Conservation (phyloP, 163 green algal genomes). For the Scenedesmus sp. region DNA sequence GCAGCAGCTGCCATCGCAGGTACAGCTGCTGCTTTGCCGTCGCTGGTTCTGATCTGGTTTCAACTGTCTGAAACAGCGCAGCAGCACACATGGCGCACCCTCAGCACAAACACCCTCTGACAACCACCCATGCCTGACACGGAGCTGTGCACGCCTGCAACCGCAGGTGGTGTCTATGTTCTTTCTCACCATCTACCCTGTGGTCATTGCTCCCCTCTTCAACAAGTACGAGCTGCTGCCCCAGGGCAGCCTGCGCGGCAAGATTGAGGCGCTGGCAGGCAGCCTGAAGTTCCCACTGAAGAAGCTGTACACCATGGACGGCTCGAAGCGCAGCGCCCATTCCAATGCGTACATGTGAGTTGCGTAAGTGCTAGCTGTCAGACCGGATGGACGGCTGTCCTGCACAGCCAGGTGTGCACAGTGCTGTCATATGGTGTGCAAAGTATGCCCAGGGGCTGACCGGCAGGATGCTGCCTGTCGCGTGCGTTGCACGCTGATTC, state of each 20-base stretch:
- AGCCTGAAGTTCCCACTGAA: constrained; percentile 88
- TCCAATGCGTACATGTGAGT: constrained; percentile 92
- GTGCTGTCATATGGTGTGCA: neutral
- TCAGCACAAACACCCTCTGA: constrained; percentile 68
- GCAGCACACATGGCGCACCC: constrained; percentile 19
- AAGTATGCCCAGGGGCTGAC: neutral
- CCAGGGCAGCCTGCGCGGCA: constrained; percentile 65
- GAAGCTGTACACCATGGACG: constrained; percentile 89
- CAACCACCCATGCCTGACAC: neutral
- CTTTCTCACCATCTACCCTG: constrained; percentile 84
- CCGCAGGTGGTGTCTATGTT: constrained; percentile 48
- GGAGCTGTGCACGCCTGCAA: neutral
- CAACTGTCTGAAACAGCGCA: too few species aligned
- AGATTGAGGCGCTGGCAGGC: constrained; percentile 86
- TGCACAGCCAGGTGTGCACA: neutral
- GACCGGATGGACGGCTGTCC: neutral
- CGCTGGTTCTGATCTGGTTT: too few species aligned
- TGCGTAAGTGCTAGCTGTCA: neutral
- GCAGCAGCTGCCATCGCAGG: too few species aligned
- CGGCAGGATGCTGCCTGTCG: neutral
- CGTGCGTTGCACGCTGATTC: neutral
- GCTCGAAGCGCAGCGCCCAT: constrained; percentile 81
- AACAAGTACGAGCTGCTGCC: constrained; percentile 91
- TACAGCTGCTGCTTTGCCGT: neutral
- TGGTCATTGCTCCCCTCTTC: constrained; percentile 93